phyloP scores from a whole-genome alignment of 2,329 filamentous ascomycete genomes.

The Colletotrichum filicis region DNA sequence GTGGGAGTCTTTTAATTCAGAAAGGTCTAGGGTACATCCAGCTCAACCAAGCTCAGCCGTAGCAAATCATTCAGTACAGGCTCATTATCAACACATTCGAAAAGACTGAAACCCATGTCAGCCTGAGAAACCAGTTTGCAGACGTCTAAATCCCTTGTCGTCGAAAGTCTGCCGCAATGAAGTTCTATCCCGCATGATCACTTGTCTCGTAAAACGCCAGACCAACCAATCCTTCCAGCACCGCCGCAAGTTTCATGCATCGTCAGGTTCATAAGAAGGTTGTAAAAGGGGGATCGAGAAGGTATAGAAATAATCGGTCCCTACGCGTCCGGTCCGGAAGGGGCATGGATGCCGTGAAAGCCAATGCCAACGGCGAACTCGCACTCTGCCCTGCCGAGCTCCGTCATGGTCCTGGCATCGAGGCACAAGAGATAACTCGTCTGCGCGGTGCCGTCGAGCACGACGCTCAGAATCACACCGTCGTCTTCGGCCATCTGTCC shows the following conservation, averaged over 20 bases:
- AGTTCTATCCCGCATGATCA: background rate
- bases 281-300: background rate
- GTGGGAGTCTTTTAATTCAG: background rate
- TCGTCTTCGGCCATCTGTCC: constrained; percentile 65
- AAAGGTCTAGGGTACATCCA: background rate
- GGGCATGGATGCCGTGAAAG: constrained; percentile 70
- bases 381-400: constrained; percentile 72
- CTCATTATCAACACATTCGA: background rate
- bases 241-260: background rate
- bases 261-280: background rate
- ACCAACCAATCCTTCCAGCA: background rate
- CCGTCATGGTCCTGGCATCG: constrained; percentile 70
- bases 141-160: background rate
- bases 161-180: background rate
- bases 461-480: constrained; percentile 69
- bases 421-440: constrained; percentile 75
- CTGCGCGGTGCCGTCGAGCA: constrained; percentile 69
- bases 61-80: background rate
- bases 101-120: background rate
- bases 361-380: constrained; percentile 70
- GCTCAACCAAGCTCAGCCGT: background rate
- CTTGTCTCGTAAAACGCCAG: background rate
- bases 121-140: background rate
- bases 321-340: constrained; percentile 8
- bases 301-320: background rate